Base-by-base conservation (phyloP, 169 alveolate species). In the Cryptosporidium xiaoi region DNA sequence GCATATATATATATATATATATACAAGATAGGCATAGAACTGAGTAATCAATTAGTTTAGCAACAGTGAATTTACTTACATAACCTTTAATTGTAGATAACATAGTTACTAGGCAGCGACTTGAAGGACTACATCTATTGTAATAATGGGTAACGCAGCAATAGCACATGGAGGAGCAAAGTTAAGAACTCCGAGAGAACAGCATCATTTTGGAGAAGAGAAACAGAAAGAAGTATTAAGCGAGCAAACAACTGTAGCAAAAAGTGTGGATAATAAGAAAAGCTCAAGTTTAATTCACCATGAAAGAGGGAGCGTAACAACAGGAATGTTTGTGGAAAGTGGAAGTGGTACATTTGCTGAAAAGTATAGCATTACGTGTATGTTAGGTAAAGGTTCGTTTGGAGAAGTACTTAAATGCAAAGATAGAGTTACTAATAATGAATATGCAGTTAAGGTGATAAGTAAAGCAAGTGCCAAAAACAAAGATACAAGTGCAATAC, bases 331-430 rank as follows among this genome's bases (percentile, higher is more conserved):
- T 68, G 96, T 95, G 53, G 96, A 93, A 64, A 91, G 91, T 67
- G 92, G 96, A 44, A 93, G 93, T 60, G 95, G 95, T 7, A 92
- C 94, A 16, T 94, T 93, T 69, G 82, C 93, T 16, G 95, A 93
- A 33, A 94, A 93, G 82, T 96, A 95, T 92, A 94, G 93, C 55
- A 96, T 96, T 15, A 92, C 94, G 64, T 93, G 95, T 36, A 94
- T 95, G 69, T 92, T 96, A 20, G 98, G 98, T 7, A 94, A 95
- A 82, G 98, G 98, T 2, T 95, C 98, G 13, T 96, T 95, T 87
- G 98, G 98, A 7, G 97, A 95, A 67, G 98, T 96, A 16, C 77
- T 95, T 46, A 90, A 95, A 65, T 95, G 98, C 69, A 91, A 91
- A 40, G 95, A 96, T 83, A 91, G 95, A 40, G 92, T 91, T 50